phyloP scores from a whole-genome alignment of 768 basidiomycete genomes.

The Lactarius trivialis region DNA sequence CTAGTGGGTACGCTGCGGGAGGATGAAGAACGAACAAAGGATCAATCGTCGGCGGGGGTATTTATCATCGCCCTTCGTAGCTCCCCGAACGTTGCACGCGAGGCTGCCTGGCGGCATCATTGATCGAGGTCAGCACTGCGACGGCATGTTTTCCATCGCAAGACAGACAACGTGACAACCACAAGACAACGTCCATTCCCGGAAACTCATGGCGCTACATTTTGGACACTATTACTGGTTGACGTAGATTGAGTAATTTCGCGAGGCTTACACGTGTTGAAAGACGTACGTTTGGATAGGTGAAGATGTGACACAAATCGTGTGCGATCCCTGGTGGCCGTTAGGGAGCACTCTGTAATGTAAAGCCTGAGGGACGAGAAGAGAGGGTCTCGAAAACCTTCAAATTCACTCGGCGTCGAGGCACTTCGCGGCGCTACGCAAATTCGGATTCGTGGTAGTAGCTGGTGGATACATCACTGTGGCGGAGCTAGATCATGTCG shows the following conservation, averaged over 20 bases:
- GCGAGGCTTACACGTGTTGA: constrained; percentile 20
- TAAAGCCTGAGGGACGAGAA: too few relatives aligned
- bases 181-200: neutral
- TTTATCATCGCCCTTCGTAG: constrained; percentile 8
- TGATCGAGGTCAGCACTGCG: constrained; percentile 21
- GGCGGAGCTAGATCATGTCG: neutral
- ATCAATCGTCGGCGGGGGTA: constrained; percentile 13
- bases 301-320: constrained; percentile 5
- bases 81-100: constrained; percentile 9
- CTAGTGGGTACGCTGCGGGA: neutral
- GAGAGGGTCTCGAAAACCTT: neutral
- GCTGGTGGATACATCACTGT: neutral
- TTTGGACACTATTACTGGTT: neutral
- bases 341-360: neutral
- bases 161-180: constrained; percentile 3
- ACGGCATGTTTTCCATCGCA: constrained; percentile 14
- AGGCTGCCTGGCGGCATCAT: constrained; percentile 21
- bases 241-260: constrained; percentile 1
- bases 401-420: neutral
- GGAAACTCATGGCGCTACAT: neutral
- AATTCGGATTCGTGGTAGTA: neutral
- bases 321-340: neutral
- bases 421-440: too few relatives aligned
- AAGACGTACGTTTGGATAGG: constrained; percentile 18
- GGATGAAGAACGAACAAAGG: constrained; percentile 3